phyloP scores from a whole-genome alignment of 1,139 yeast genomes.

The Geotrichum aggregatum region DNA sequence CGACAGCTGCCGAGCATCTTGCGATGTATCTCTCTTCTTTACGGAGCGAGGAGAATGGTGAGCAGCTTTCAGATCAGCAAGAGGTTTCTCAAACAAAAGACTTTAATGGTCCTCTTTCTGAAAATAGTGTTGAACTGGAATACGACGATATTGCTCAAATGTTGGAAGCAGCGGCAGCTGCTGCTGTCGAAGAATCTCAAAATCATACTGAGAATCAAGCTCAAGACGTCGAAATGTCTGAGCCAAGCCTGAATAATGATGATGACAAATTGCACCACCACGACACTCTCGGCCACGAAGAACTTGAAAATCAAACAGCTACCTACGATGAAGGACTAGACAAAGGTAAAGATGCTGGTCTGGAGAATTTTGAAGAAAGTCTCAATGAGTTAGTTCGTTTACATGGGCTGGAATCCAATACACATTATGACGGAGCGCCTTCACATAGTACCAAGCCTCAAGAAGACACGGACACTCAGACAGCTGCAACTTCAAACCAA shows the following conservation, averaged over 20 bases:
- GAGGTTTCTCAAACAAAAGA: background rate
- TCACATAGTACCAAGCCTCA: background rate
- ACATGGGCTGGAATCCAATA: conserved; percentile 1
- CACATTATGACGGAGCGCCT: background rate
- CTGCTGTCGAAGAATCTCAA: background rate
- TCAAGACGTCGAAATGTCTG: conserved; percentile 18
- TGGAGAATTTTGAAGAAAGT: conserved; percentile 12
- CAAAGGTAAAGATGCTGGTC: background rate
- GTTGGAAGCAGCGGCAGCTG: conserved; percentile 17
- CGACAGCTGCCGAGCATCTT: conserved; percentile 15
- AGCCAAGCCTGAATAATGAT: background rate
- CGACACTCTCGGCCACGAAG: background rate
- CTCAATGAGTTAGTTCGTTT: conserved; percentile 9
- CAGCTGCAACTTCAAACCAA: background rate
- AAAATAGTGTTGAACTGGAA: background rate
- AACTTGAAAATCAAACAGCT: background rate
- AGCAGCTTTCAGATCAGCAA: background rate
- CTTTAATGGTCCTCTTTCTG: background rate
- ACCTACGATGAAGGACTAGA: background rate
- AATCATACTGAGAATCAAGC: conserved; percentile 27
- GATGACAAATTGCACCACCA: background rate
- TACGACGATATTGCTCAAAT: conserved; percentile 12
- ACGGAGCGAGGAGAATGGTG: conserved; percentile 1
- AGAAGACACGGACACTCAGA: background rate
- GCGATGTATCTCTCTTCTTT: conserved; percentile 14